phyloP scores from a whole-genome alignment of 305 asterid genomes.

The Ilex paraguariensis region DNA sequence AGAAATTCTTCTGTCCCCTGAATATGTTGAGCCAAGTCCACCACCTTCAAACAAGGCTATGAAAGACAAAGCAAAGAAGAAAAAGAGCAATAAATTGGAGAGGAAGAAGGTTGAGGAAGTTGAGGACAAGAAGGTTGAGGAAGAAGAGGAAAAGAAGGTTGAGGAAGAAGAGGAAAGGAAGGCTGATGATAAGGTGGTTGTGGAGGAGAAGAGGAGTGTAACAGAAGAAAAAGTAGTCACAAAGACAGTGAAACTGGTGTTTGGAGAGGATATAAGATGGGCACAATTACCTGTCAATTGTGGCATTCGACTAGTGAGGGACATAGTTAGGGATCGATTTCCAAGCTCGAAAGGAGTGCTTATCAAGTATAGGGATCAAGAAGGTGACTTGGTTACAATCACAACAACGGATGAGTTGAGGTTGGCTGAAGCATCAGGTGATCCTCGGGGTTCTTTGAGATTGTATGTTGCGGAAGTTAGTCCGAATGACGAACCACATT shows the following conservation, averaged over 20 bases:
- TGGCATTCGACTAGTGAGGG: slow-evolving; percentile 60
- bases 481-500: slow-evolving; percentile 75
- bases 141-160: slow-evolving; percentile 40
- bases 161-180: slow-evolving; percentile 48
- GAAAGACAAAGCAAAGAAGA: slow-evolving; percentile 55
- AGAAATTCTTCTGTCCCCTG: slow-evolving; percentile 39
- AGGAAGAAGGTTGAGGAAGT: slow-evolving; percentile 33
- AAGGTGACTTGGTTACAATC: slow-evolving; percentile 88
- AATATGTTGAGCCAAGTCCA: slow-evolving; percentile 36
- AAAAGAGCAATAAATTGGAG: slow-evolving; percentile 47
- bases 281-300: slow-evolving; percentile 73
- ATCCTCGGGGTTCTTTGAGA: slow-evolving; percentile 61
- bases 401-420: slow-evolving; percentile 85
- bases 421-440: slow-evolving; percentile 74
- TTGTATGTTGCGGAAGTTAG: slow-evolving; percentile 73
- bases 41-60: slow-evolving; percentile 24
- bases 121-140: slow-evolving; percentile 42
- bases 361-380: slow-evolving; percentile 84
- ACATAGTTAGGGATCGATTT: slow-evolving; percentile 62
- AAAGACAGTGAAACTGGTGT: slow-evolving; percentile 67
- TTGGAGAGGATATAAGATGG: slow-evolving; percentile 86
- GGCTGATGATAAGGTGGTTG: slow-evolving; percentile 43
- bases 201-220: slow-evolving; percentile 61
- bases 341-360: slow-evolving; percentile 76
- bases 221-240: slow-evolving; percentile 59